Evolutionary conservation across 257 asterid genomes (phyloP).

Genomic region (Ehretia macrophylla): DNA sequence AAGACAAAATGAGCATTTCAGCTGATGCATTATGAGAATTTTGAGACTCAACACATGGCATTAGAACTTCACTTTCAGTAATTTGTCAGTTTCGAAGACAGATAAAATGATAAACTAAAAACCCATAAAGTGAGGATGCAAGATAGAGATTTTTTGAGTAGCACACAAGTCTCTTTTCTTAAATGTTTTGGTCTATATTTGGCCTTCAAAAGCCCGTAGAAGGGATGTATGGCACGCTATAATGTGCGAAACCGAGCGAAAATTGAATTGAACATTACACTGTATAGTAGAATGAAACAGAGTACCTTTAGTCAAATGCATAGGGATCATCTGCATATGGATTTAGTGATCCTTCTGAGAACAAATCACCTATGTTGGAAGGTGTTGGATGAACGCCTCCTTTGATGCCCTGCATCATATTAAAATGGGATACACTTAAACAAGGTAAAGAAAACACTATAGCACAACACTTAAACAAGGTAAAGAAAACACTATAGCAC

Average conservation of each 20-base stretch:
- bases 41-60: too few relatives aligned
- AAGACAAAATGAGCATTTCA: too few relatives aligned
- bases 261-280: not conserved
- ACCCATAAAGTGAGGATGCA: not conserved
- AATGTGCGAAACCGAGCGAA: not conserved
- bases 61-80: too few relatives aligned
- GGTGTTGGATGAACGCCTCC: conserved; percentile 44
- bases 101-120: too few relatives aligned
- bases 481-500: not conserved
- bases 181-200: not conserved
- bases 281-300: conserved; percentile 1
- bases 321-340: conserved; percentile 97
- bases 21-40: too few relatives aligned
- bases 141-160: not conserved
- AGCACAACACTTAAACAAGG: not conserved
- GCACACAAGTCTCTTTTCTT: not conserved
- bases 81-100: too few relatives aligned
- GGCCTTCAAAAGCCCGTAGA: not conserved
- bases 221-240: not conserved
- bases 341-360: conserved; percentile 91
- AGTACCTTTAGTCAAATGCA: conserved; percentile 87
- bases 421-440: not conserved
- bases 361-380: conserved; percentile 85
- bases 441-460: not conserved
- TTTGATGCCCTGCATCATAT: conserved; percentile 40